A percentile compares a stretch with the other conserved stretches of the same genome.
Evolutionary conservation across 2,329 filamentous ascomycete genomes (phyloP).

Genomic region (Epichloe bromicola): DNA sequence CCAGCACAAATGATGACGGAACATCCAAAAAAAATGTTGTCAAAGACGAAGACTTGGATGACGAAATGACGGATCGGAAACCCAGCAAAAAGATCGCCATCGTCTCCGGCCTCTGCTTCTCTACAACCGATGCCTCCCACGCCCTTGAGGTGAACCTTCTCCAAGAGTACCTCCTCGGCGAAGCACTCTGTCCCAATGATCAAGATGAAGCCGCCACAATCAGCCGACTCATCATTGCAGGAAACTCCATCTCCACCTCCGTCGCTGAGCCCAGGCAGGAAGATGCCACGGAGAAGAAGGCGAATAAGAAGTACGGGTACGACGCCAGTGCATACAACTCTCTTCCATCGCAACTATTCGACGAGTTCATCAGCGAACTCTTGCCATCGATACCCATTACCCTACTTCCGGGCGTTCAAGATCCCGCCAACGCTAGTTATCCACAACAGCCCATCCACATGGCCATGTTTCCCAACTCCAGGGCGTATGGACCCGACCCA

Average conservation of each 20-base stretch:
- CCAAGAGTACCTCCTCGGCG: constrained; percentile 77
- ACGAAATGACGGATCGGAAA: constrained; percentile 43
- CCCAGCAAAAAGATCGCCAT: constrained; percentile 57
- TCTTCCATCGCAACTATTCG: constrained; percentile 68
- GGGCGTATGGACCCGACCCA: constrained; percentile 49
- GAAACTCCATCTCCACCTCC: constrained; percentile 72
- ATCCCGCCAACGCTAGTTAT: constrained; percentile 79
- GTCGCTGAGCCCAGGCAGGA: constrained; percentile 23
- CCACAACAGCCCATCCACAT: constrained; percentile 89
- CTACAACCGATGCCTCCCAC: constrained; percentile 57
- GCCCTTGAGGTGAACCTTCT: constrained; percentile 65
- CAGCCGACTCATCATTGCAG: constrained; percentile 77
- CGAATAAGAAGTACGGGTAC: constrained; percentile 80
- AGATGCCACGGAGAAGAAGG: constrained; percentile 32
- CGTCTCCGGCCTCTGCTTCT: constrained; percentile 78
- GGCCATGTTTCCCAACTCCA: constrained; percentile 72
- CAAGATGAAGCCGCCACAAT: constrained; percentile 55
- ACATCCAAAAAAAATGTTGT: constrained; percentile 19
- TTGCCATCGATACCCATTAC: constrained; percentile 83
- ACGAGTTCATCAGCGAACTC: constrained; percentile 67
- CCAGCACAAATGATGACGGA: constrained; percentile 17
- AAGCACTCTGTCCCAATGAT: constrained; percentile 48
- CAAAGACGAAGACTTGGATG: constrained; percentile 26
- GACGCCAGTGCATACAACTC: constrained; percentile 82
- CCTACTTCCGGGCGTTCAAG: constrained; percentile 67